These are phyloP conservation scores for Wickerhamomyces bisporus DNA, from an alignment of 805 yeast genomes.

Conservation along the genomic window DNA sequence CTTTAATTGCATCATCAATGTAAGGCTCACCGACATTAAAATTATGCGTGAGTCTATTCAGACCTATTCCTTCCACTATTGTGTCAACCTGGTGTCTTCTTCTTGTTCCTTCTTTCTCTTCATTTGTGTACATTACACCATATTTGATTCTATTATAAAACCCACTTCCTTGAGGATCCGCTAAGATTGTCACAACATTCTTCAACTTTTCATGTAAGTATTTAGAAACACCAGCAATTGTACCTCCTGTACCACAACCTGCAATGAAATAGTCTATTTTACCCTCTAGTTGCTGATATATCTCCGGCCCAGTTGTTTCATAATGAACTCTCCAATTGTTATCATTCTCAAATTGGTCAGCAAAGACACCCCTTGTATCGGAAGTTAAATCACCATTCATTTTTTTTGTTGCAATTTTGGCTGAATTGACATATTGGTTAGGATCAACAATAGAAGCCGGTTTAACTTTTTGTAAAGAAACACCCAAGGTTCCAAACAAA, in stretches of 20 bases:
- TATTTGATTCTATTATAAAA: slow-evolving; percentile 75
- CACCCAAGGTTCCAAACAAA: slow-evolving; percentile 71
- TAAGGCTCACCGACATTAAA: slow-evolving; percentile 63
- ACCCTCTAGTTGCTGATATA: slow-evolving; percentile 66
- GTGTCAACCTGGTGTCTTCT: slow-evolving; percentile 97
- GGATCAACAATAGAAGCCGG: slow-evolving; percentile 97
- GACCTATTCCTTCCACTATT: slow-evolving; percentile 87
- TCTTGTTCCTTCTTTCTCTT: slow-evolving; percentile 88
- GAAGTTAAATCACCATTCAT: slow-evolving; percentile 33
- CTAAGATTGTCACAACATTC: slow-evolving; percentile 50
- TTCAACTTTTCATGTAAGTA: slow-evolving; percentile 52
- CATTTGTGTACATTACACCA: slow-evolving; percentile 91
- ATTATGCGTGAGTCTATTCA: slow-evolving; percentile 81
- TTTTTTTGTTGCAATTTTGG: slow-evolving; percentile 58
- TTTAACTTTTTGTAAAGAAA: slow-evolving; percentile 74
- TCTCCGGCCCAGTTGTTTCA: slow-evolving; percentile 86
- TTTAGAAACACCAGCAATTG: slow-evolving; percentile 85
- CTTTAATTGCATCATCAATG: slow-evolving; percentile 77
- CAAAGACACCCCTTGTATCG: slow-evolving; percentile 64
- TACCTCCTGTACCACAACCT: slow-evolving; percentile 97
- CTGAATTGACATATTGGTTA: slow-evolving; percentile 86
- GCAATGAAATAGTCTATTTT: slow-evolving; percentile 71
- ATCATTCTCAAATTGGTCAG: slow-evolving; percentile 93
- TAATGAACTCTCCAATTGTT: slow-evolving; percentile 86
- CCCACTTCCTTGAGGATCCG: slow-evolving; percentile 97